Base-by-base conservation (phyloP, 352 stramenopile species). In the Globisporangium nunn region DNA sequence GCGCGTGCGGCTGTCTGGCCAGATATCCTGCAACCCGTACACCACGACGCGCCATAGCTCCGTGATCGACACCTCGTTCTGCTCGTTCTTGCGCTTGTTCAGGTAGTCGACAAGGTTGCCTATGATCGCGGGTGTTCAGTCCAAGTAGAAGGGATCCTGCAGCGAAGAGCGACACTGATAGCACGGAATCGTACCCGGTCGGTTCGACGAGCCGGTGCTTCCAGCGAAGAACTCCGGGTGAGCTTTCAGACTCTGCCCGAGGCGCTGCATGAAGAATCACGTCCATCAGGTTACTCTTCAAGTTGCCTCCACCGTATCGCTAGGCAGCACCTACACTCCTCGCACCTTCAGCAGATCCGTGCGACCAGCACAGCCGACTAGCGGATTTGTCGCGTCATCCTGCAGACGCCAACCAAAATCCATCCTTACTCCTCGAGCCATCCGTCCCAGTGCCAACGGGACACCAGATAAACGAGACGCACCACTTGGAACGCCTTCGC, bases 31-130 rank as follows among this genome's bases (percentile, higher is more conserved):
- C 18, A 93, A 69, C 11, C 85, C 85, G 47, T 92, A 81, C 28
- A 93, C 72, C 8, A 95, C 78, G 4, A 78, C 79, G 51, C 87
- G 80, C 83, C 83, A 95, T 6, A 95, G 59, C 29, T 76, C 71
- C 23, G 66, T 76, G 61, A 91, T 76, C 10, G 78, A 85, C 31
- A 91, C 68, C 56, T 92, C 75, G 7, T 73, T 64, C 40, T 69
- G 71, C 3, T 63, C 56, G 50, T 66, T 78, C 57, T 84, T 72
- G 62, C 85, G 71, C 48, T 75, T 72, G 41, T 70, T 66, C 30
- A 95, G 52, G 44, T 87, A 95, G 56, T 93, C 76, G 30, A 93
- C 79, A 61, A 95, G 68, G 53, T 95, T 90, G 0, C 85, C 85
- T 64, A 58, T 3, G 12, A 5, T 23, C 14, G 14, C 18, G 41